A percentile compares a stretch with the other conserved stretches of the same genome.
Conservation (phyloP, 163 green algal genomes). For the Chlorella variabilis region DNA sequence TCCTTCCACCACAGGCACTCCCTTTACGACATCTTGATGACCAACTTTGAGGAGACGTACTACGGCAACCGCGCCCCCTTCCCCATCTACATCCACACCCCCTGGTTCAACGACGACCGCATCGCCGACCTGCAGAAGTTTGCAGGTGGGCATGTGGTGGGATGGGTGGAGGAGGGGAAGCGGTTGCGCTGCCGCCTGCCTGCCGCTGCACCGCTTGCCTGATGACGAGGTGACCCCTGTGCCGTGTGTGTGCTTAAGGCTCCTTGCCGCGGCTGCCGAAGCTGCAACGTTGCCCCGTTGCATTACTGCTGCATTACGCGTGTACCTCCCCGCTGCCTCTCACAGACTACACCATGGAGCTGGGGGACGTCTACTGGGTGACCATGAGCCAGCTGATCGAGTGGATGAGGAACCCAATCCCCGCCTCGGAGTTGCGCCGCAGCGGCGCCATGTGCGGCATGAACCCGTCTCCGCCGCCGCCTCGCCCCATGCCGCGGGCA, state of each 20-base stretch:
- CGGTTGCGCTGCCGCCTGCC: too few species aligned
- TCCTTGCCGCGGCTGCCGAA: too few species aligned
- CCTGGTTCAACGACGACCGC: constrained; percentile 1
- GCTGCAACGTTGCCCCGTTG: too few species aligned
- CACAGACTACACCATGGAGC: constrained; percentile 9
- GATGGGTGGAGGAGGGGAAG: too few species aligned
- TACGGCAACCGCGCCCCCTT: constrained; percentile 42
- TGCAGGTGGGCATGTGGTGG: not conserved
- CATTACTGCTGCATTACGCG: too few species aligned
- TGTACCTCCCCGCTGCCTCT: not conserved
- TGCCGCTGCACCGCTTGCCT: too few species aligned
- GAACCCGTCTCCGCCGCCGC: not conserved
- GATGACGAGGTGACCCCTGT: too few species aligned
- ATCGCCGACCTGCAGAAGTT: not conserved
- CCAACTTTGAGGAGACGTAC: constrained; percentile 35
- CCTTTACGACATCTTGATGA: constrained; percentile 1
- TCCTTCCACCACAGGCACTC: not conserved
- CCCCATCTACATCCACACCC: constrained; percentile 38
- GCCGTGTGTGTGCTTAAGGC: too few species aligned
- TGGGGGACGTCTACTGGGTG: constrained; percentile 43
- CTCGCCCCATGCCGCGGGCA: not conserved
- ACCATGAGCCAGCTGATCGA: constrained; percentile 48
- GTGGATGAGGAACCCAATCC: constrained; percentile 43
- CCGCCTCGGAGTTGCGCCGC: not conserved
- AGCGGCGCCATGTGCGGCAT: constrained; percentile 12